A percentile compares a stretch with the other conserved stretches of the same genome.
These are phyloP conservation scores for maize (Zea mays) DNA, from an alignment of 176 grass and related monocot genomes.

Conservation along the genomic window Zm-B73-REFERENCE-NAM-5.0 NC_050099.1:231884501-231885000, in stretches of 20 bases:
- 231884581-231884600: slow-evolving; percentile 39
- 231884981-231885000: not conserved
- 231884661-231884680: slow-evolving; percentile 45
- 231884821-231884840: not conserved
- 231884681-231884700: slow-evolving; percentile 6
- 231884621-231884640: not conserved
- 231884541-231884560: not conserved
- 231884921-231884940: slow-evolving; percentile 35
- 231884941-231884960: not conserved
- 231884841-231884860: slow-evolving; percentile 33
- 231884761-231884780: slow-evolving; percentile 80
- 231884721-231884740: slow-evolving; percentile 63
- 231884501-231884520: too few relatives aligned
- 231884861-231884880: slow-evolving; percentile 46
- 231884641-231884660: too few relatives aligned
- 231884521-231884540: too few relatives aligned
- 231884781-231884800: slow-evolving; percentile 84
- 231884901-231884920: slow-evolving; percentile 22
- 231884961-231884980: slow-evolving; percentile 32
- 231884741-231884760: slow-evolving; percentile 93
- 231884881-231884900: not conserved
- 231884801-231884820: slow-evolving; percentile 76
- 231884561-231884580: slow-evolving; percentile 25
- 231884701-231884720: slow-evolving; percentile 33
- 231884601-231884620: slow-evolving; percentile 40